Evolutionary conservation across 495 filamentous ascomycete species (phyloP).

Genomic region (Penicillium silybi): DNA sequence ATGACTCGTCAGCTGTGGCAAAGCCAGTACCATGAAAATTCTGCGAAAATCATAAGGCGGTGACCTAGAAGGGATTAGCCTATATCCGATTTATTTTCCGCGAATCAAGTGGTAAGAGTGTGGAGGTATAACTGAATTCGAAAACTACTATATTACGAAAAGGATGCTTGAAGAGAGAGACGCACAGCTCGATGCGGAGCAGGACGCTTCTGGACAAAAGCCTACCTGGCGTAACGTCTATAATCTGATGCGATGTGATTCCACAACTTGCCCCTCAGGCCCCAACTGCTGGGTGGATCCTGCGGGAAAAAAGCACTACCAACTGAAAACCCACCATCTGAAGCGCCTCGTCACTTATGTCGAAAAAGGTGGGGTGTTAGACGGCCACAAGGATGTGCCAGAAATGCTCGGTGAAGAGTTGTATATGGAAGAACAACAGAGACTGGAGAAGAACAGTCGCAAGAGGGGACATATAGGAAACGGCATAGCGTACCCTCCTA

Average conservation of each 20-base stretch:
- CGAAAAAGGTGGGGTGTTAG: neutral
- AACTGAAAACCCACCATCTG: neutral
- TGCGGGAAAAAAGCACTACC: conserved; percentile 1
- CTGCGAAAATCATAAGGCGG: too few species aligned
- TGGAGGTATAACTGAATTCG: too few species aligned
- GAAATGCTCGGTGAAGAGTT: neutral
- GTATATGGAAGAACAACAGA: neutral
- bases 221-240: conserved; percentile 29
- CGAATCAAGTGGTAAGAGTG: too few species aligned
- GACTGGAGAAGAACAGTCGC: neutral
- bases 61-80: too few species aligned
- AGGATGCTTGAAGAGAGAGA: neutral
- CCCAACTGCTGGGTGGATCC: neutral
- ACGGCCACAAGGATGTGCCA: neutral
- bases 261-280: neutral
- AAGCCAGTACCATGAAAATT: too few species aligned
- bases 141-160: neutral
- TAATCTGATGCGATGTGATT: conserved; percentile 21
- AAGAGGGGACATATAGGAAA: neutral
- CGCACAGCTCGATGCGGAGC: too few species aligned
- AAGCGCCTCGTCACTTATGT: neutral
- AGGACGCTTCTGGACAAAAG: conserved; percentile 10
- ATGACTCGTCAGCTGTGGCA: too few species aligned
- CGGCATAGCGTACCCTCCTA: conserved; percentile 6
- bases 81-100: too few species aligned